Evolutionary conservation across 306 rosid species (phyloP).

Genomic region (Vigna hirtella): DNA sequence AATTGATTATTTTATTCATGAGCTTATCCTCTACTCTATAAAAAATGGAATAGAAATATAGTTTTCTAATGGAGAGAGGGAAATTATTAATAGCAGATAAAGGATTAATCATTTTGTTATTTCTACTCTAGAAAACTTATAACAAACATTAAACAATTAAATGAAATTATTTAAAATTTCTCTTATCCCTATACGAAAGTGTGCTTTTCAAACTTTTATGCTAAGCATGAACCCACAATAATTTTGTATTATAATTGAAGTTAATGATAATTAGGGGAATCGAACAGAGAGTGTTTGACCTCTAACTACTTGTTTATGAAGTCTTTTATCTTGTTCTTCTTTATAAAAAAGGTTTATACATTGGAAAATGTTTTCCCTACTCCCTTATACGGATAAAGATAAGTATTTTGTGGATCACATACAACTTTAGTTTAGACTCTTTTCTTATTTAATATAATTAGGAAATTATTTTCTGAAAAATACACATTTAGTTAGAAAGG

Average conservation of each 20-base stretch:
- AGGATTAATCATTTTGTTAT: not conserved
- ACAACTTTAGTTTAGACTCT: not conserved
- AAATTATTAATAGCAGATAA: not conserved
- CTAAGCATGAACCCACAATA: slow-evolving; percentile 1
- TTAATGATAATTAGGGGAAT: slow-evolving; percentile 1
- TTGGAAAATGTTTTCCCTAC: not conserved
- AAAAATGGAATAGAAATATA: not conserved
- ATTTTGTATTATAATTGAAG: not conserved
- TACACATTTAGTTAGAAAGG: too few relatives aligned
- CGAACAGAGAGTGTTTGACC: not conserved
- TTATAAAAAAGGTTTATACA: not conserved
- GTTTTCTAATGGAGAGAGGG: not conserved
- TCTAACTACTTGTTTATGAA: not conserved
- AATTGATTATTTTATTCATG: not conserved
- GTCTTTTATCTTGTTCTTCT: not conserved
- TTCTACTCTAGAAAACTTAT: not conserved
- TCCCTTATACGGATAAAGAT: not conserved
- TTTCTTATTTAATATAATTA: not conserved
- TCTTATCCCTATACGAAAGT: not conserved
- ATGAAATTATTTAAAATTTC: not conserved
- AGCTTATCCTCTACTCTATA: not conserved
- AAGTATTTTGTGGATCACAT: not conserved
- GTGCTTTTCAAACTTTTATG: slow-evolving; percentile 6
- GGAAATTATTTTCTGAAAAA: too few relatives aligned
- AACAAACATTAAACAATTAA: not conserved